Percentiles rank a stretch among this genome's conserved stretches.
Conservation (phyloP, 495 filamentous ascomycete genomes). For the Xanthoparmelia taractica region DNA sequence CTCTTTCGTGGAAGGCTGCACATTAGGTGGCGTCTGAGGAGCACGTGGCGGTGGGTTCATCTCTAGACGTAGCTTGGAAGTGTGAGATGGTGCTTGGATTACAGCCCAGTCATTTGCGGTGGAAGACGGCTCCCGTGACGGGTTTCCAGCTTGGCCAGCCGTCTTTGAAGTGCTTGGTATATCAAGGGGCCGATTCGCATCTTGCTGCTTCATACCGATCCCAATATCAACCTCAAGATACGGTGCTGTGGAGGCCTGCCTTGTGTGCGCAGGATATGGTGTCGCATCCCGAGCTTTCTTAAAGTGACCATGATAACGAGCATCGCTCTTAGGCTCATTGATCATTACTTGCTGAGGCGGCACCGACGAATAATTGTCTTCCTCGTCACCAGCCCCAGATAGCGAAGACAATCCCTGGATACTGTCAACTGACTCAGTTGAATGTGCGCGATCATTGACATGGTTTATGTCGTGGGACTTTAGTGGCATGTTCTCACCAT, state of each 20-base stretch:
- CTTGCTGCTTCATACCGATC: neutral
- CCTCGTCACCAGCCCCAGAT: slow-evolving; percentile 15
- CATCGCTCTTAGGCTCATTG: slow-evolving; percentile 7
- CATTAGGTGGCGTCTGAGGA: slow-evolving; percentile 23
- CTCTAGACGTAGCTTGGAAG: slow-evolving; percentile 16
- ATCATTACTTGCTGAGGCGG: slow-evolving; percentile 4
- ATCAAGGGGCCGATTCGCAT: neutral
- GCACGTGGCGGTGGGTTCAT: slow-evolving; percentile 19
- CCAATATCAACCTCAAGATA: neutral
- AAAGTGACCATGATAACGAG: slow-evolving; percentile 4
- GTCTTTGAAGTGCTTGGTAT: slow-evolving; percentile 3
- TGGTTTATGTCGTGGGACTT: neutral
- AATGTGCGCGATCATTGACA: slow-evolving; percentile 9
- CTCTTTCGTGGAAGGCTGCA: slow-evolving; percentile 24
- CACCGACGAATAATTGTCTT: slow-evolving; percentile 20
- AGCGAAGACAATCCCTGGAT: slow-evolving; percentile 22
- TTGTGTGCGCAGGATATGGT: slow-evolving; percentile 12
- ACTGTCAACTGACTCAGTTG: slow-evolving; percentile 20
- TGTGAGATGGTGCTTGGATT: slow-evolving; percentile 16
- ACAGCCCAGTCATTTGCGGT: slow-evolving; percentile 15
- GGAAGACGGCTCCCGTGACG: neutral
- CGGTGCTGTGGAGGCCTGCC: slow-evolving; percentile 4
- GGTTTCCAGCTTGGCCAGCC: neutral
- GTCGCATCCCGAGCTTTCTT: slow-evolving; percentile 17
- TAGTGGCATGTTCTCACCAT: slow-evolving; percentile 10